Conservation (phyloP, 768 basidiomycete genomes). For the Hydnomerulius pinastri region DNA sequence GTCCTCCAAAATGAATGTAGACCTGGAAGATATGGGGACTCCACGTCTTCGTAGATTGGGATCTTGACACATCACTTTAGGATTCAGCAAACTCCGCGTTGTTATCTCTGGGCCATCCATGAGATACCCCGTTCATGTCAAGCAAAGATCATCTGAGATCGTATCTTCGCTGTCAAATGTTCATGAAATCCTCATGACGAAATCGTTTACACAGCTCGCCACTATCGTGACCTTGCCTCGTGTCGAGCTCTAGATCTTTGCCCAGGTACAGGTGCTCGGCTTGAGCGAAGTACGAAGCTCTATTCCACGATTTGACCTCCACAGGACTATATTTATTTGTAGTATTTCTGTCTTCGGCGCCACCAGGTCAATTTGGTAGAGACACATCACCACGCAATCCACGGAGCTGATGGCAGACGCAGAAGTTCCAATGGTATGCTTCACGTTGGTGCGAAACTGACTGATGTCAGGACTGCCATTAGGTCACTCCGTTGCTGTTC, state of each 20-base stretch:
- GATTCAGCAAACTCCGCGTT: conserved; percentile 22
- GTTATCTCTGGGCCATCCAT: conserved; percentile 6
- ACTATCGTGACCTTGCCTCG: conserved; percentile 15
- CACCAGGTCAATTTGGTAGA: not conserved
- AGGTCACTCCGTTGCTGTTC: conserved; percentile 6
- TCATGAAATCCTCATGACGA: conserved; percentile 17
- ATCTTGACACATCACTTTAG: conserved; percentile 9
- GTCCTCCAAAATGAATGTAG: conserved; percentile 8
- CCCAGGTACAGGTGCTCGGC: conserved; percentile 1
- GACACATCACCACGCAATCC: not conserved
- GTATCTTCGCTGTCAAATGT: conserved; percentile 8
- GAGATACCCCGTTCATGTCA: conserved; percentile 9
- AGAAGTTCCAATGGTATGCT: not conserved
- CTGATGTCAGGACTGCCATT: not conserved
- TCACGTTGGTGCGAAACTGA: not conserved
- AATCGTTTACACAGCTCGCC: conserved; percentile 2
- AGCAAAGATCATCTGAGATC: conserved; percentile 7
- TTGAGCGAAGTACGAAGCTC: conserved; percentile 2
- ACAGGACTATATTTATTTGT: not conserved
- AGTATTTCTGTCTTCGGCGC: not conserved
- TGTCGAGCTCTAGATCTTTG: conserved; percentile 9
- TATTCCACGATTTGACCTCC: conserved; percentile 3
- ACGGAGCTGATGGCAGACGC: not conserved
- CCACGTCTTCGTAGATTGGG: conserved; percentile 6
- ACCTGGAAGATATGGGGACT: conserved; percentile 2